These are phyloP conservation scores for Auriscalpium orientale DNA, from an alignment of 768 basidiomycete genomes.

Conservation along the genomic window DNA sequence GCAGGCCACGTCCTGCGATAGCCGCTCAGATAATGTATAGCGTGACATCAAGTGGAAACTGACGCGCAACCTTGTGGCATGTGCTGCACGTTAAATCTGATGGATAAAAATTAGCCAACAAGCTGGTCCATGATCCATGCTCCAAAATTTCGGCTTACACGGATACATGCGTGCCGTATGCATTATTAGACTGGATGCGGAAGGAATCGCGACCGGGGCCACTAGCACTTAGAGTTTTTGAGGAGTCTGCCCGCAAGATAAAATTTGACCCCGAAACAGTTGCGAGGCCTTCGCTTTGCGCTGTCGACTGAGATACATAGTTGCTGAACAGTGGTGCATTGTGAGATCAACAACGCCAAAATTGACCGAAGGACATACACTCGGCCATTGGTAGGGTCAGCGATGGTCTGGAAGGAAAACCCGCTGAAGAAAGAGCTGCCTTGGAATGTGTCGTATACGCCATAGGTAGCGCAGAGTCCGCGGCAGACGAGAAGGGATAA, in stretches of 20 bases:
- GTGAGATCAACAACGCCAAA: neutral
- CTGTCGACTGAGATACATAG: slow-evolving; percentile 1
- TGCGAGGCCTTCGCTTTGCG: neutral
- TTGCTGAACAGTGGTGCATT: neutral
- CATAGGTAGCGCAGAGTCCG: neutral
- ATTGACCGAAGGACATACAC: slow-evolving; percentile 1
- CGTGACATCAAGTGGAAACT: slow-evolving; percentile 14
- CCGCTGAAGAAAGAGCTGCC: slow-evolving; percentile 3
- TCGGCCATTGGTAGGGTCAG: slow-evolving; percentile 10
- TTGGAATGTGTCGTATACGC: slow-evolving; percentile 4
- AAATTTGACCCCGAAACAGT: slow-evolving; percentile 4
- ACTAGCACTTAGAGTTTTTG: neutral
- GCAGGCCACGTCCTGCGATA: slow-evolving; percentile 41
- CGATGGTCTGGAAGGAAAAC: slow-evolving; percentile 8
- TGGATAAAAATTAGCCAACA: slow-evolving; percentile 1
- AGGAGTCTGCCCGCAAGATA: slow-evolving; percentile 5
- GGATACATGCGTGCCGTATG: slow-evolving; percentile 19
- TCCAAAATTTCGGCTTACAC: slow-evolving; percentile 32
- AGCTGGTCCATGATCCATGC: slow-evolving; percentile 1
- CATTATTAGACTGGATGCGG: slow-evolving; percentile 6
- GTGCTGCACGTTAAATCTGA: slow-evolving; percentile 42
- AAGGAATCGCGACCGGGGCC: slow-evolving; percentile 12
- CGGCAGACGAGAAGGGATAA: neutral
- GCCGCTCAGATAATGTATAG: slow-evolving; percentile 3
- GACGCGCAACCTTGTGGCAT: slow-evolving; percentile 58